Evolutionary conservation across 306 rosid species (phyloP), one percentile per base, ranked within the genome.

Genomic region (Mimosa bimucronata): DNA sequence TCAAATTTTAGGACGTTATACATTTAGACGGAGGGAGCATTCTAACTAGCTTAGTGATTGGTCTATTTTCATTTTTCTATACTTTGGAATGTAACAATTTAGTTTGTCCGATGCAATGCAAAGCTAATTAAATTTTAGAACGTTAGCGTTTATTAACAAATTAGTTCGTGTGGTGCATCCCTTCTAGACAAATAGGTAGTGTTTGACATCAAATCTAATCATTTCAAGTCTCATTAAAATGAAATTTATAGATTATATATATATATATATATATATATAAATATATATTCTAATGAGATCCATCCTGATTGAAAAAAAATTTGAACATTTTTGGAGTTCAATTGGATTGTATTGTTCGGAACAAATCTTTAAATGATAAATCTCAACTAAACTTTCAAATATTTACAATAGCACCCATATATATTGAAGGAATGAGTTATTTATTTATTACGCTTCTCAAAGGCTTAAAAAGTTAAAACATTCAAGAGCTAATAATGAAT

Each of bases 151-250:
- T 34, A 66, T 34, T 19, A 48, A 66, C 18, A 66, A 34, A 66
- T 11, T 66, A 66, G 72, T 66, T 66, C 28, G 23, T n/a, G 72
- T 66, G 72, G 48, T 37, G 72, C 72, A 37, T 66, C 38, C 72
- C 18, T 19, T 5, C 72, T 37, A 21, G 48, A 66, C 29, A 3
- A 66, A 66, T 65, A 37, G 72, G 48, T 66, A 9, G 28, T 37
- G 48, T 66, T 66, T 66, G 16, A 18, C 72, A 66, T 66, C 72
- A 66, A 37, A 37, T 38, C 72, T 38, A 37, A 37, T 66, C 45
- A 66, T 31, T 31, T 66, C 45, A 66, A 66, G 6, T 66, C 48
- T 37, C 2, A 34, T 34, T 34, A 66, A 3, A 26, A 60, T 11
- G 4, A 60, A 60, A 11, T 5, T 28, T 8, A 25, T 60, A 25